phyloP scores from a whole-genome alignment of 148 eudicot genomes.

The Chenopodium album region DNA sequence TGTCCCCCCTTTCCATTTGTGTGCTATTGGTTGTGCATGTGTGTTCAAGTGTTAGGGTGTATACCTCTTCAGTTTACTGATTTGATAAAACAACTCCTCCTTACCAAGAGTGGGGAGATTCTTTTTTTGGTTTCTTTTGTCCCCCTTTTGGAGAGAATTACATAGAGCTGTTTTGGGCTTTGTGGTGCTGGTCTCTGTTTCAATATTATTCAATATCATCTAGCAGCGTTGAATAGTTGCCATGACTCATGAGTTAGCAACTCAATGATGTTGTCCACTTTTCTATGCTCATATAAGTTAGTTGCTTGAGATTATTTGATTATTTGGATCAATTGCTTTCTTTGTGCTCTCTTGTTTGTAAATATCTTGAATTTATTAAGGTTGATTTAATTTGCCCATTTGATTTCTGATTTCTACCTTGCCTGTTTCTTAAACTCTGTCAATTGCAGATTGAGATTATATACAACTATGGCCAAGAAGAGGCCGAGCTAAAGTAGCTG shows the following conservation, averaged over 20 bases:
- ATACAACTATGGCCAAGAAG: conserved; percentile 40
- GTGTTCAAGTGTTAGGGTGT: background rate
- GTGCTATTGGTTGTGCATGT: background rate
- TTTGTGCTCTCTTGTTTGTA: background rate
- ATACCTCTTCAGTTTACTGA: no score
- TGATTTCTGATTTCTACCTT: background rate
- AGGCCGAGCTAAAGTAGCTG: conserved; percentile 34
- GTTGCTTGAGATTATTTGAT: background rate
- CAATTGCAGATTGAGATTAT: conserved; percentile 45
- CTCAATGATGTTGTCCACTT: background rate
- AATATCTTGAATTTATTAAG: background rate
- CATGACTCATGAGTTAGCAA: background rate
- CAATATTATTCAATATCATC: no score
- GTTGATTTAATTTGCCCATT: background rate
- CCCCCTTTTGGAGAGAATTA: background rate
- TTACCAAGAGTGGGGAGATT: no score
- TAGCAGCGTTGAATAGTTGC: background rate
- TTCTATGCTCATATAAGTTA: background rate
- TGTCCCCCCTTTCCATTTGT: background rate
- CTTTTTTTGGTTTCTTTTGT: background rate
- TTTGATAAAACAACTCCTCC: no score
- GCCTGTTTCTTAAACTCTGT: background rate
- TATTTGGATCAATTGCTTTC: background rate
- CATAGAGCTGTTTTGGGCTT: background rate
- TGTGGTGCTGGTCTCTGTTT: background rate